phyloP scores from a whole-genome alignment of 2,329 filamentous ascomycete species.

The Epichloe bromicola region DNA sequence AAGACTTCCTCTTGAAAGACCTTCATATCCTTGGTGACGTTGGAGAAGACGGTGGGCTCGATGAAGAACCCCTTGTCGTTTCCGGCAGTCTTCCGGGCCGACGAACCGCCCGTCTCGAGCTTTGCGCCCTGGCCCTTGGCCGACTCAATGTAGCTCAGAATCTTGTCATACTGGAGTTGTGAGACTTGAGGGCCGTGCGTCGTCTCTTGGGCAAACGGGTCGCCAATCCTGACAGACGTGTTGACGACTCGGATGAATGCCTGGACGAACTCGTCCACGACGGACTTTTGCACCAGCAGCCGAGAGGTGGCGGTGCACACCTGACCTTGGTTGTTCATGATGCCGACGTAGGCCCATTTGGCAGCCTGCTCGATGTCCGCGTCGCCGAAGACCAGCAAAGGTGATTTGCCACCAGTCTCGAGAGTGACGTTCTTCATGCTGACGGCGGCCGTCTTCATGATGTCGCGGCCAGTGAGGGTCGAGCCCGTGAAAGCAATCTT shows the following conservation, averaged over 20 bases:
- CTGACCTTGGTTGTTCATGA: slow-evolving; percentile 50
- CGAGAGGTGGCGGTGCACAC: slow-evolving; percentile 53
- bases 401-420: slow-evolving; percentile 55
- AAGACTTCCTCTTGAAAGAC: slow-evolving; percentile 35
- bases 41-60: slow-evolving; percentile 31
- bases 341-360: slow-evolving; percentile 39
- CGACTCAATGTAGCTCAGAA: slow-evolving; percentile 55
- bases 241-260: slow-evolving; percentile 47
- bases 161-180: slow-evolving; percentile 54
- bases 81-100: slow-evolving; percentile 18
- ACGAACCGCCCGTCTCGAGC: slow-evolving; percentile 49
- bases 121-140: slow-evolving; percentile 61
- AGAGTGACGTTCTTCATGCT: slow-evolving; percentile 55
- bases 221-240: slow-evolving; percentile 49
- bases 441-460: slow-evolving; percentile 62
- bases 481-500: slow-evolving; percentile 73
- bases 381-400: slow-evolving; percentile 50
- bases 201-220: slow-evolving; percentile 55
- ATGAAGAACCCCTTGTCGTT: slow-evolving; percentile 33
- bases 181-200: slow-evolving; percentile 67
- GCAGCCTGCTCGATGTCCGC: slow-evolving; percentile 56
- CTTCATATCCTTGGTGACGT: slow-evolving; percentile 27
- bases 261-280: slow-evolving; percentile 50
- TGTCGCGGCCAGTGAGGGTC: slow-evolving; percentile 56
- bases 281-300: slow-evolving; percentile 47